A percentile compares a stretch with the other conserved stretches of the same genome.
Conservation (phyloP, 2,329 filamentous ascomycete species). For the Fusarium sp. region DNA sequence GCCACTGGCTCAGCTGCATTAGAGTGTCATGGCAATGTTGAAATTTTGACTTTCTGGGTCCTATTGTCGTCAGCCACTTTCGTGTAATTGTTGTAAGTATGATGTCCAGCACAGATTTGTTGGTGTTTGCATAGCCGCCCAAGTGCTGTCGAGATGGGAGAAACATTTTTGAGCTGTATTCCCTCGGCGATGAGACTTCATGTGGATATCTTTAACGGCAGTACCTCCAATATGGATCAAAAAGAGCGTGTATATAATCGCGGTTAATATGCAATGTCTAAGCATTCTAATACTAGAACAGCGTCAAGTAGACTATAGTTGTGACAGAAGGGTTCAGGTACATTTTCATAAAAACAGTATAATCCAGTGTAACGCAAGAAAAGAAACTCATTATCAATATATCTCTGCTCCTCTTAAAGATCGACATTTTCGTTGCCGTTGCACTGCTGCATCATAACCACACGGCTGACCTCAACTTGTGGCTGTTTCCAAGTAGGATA, state of each 20-base stretch:
- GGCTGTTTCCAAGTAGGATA: constrained; percentile 77
- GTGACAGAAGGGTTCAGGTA: neutral
- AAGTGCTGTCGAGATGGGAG: neutral
- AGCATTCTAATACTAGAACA: neutral
- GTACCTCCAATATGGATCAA: neutral
- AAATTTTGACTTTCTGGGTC: neutral
- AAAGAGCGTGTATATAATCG: neutral
- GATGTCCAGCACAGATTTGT: neutral
- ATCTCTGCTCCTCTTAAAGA: constrained; percentile 43
- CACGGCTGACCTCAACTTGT: constrained; percentile 75
- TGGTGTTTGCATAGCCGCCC: neutral
- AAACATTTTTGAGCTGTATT: neutral
- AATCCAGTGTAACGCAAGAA: neutral
- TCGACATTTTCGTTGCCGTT: constrained; percentile 64
- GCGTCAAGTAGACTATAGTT: neutral
- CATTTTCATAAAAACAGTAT: neutral
- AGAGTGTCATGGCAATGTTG: neutral
- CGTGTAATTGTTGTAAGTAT: neutral
- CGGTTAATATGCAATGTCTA: neutral
- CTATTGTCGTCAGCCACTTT: neutral
- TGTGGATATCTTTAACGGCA: neutral
- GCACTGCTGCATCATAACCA: constrained; percentile 78
- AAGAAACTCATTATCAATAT: neutral
- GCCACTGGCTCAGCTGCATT: neutral
- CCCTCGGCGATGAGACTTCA: neutral